Conservation (phyloP, 345 rosid species). For the Acer saccharum region DNA sequence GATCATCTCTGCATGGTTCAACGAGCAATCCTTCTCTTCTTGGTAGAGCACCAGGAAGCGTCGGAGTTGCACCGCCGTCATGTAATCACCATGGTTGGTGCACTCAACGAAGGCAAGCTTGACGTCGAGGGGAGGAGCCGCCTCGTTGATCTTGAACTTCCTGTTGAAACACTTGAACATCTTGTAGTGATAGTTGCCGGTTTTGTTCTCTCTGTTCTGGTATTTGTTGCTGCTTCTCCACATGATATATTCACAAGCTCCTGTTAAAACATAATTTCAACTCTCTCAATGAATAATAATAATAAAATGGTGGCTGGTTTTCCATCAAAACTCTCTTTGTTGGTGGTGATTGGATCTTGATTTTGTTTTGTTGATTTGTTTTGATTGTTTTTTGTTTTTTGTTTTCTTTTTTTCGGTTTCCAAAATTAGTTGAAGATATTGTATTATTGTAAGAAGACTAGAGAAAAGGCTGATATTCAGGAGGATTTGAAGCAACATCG, state of each 20-base stretch:
- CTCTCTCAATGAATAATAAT: background rate
- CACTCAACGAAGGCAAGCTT: conserved; percentile 43
- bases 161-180: conserved; percentile 80
- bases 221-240: background rate
- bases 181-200: conserved; percentile 54
- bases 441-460: background rate
- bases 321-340: background rate
- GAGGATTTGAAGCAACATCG: conserved; percentile 56
- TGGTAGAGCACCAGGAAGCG: conserved; percentile 63
- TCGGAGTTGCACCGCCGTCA: conserved; percentile 55
- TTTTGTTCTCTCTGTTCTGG: background rate
- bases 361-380: background rate
- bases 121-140: conserved; percentile 80
- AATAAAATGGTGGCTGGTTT: background rate
- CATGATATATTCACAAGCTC: background rate
- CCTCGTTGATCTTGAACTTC: conserved; percentile 71
- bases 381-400: conserved; percentile 4
- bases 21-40: conserved; percentile 38
- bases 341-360: background rate
- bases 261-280: background rate
- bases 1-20: conserved; percentile 58
- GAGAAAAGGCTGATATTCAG: conserved; percentile 21
- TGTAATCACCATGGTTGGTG: conserved; percentile 46
- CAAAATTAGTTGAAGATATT: background rate
- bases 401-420: background rate